Conservation (phyloP, 305 asterid species). For the Fraxinus baroniana region DNA sequence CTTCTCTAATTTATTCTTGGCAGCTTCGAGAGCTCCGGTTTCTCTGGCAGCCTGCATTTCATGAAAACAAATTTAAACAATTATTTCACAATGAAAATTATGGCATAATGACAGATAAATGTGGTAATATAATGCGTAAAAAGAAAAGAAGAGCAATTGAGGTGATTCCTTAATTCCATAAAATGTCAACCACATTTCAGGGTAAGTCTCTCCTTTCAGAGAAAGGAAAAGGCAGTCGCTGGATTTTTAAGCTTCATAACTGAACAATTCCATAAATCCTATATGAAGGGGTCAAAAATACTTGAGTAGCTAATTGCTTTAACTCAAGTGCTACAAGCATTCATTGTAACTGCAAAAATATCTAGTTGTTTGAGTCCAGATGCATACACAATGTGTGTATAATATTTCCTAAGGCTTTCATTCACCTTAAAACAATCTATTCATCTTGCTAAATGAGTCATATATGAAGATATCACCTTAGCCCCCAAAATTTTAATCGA, state of each 20-base stretch:
- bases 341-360: background rate
- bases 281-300: background rate
- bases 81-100: background rate
- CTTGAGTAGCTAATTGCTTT: background rate
- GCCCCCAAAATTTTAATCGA: background rate
- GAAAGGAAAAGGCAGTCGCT: background rate
- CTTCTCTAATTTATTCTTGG: slow-evolving; percentile 98
- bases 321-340: background rate
- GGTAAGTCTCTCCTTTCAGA: slow-evolving; percentile 17
- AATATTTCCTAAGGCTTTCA: background rate
- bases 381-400: background rate
- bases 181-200: slow-evolving; percentile 25
- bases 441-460: background rate
- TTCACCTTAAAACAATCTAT: background rate
- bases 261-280: background rate
- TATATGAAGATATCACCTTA: background rate
- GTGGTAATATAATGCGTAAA: background rate
- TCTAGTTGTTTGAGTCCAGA: background rate
- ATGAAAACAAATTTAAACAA: slow-evolving; percentile 13
- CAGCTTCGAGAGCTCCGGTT: slow-evolving; percentile 99
- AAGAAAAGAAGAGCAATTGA: background rate
- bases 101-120: background rate
- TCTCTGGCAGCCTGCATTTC: slow-evolving; percentile 85
- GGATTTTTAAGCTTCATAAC: background rate
- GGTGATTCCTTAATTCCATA: slow-evolving; percentile 24